Evolutionary conservation across 78 protist genomes (phyloP).

Genomic region (Reticulomyxa filosa): DNA sequence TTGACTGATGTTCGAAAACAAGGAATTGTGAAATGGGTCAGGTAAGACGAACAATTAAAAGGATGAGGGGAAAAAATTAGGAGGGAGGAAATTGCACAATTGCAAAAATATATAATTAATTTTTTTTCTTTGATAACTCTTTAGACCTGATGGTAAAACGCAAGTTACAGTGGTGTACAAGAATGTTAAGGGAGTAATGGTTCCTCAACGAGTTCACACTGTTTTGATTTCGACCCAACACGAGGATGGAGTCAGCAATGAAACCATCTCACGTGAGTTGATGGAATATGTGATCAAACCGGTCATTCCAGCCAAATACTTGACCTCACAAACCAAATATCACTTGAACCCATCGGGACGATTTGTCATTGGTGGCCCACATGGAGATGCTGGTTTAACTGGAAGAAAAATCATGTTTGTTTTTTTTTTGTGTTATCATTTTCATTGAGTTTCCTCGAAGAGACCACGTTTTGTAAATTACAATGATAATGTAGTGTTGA

Average conservation of each 20-base stretch:
- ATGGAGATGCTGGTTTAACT: constrained; percentile 99
- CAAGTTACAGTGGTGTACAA: constrained; percentile 92
- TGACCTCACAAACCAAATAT: constrained; percentile 81
- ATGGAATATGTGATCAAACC: constrained; percentile 52
- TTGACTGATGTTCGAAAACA: constrained; percentile 73
- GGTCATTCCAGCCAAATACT: constrained; percentile 67
- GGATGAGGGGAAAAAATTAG: too few species aligned
- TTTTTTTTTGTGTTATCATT: background rate
- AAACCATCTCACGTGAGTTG: constrained; percentile 28
- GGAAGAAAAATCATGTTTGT: constrained; percentile 98
- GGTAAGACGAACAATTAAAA: too few species aligned
- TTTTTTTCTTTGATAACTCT: too few species aligned
- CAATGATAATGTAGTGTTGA: too few species aligned
- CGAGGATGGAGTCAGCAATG: constrained; percentile 46
- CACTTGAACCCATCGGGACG: constrained; percentile 95
- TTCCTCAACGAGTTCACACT: constrained; percentile 88
- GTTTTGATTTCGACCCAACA: constrained; percentile 96
- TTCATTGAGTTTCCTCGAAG: background rate
- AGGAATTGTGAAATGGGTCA: constrained; percentile 69
- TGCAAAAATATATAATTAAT: too few species aligned
- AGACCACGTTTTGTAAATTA: too few species aligned
- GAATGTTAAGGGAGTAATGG: constrained; percentile 28
- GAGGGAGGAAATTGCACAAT: too few species aligned
- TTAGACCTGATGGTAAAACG: constrained; percentile 99
- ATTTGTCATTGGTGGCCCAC: constrained; percentile 82